phyloP scores from a whole-genome alignment of 176 grass and related monocot genomes.

The Rhynchospora pubera region DNA sequence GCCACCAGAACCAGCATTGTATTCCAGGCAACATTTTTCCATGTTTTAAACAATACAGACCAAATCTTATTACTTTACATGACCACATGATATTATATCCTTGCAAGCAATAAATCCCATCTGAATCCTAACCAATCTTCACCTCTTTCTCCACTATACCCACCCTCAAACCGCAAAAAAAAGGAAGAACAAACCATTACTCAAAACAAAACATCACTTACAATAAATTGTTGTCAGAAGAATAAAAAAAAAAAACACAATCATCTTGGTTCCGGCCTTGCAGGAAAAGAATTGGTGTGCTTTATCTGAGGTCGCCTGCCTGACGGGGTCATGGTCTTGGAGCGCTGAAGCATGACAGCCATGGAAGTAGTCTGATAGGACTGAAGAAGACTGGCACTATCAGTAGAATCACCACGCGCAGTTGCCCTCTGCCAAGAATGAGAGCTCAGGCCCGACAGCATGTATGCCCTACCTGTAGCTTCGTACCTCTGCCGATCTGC shows the following conservation, averaged over 20 bases:
- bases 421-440: slow-evolving; percentile 90
- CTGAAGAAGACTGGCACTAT: slow-evolving; percentile 60
- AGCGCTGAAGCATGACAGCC: slow-evolving; percentile 77
- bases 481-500: slow-evolving; percentile 60
- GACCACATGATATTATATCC: not conserved
- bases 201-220: slow-evolving; percentile 15
- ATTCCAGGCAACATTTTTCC: not conserved
- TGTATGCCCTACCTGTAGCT: slow-evolving; percentile 60
- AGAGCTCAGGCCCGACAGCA: slow-evolving; percentile 78
- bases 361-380: slow-evolving; percentile 82
- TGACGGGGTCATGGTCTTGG: slow-evolving; percentile 54
- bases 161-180: not conserved
- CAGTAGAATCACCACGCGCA: slow-evolving; percentile 46
- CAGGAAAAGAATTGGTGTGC: slow-evolving; percentile 70
- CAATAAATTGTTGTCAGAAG: not conserved
- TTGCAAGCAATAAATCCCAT: not conserved
- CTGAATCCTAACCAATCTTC: not conserved
- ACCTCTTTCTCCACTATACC: slow-evolving; percentile 8
- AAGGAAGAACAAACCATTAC: not conserved
- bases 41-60: not conserved
- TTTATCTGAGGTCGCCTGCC: slow-evolving; percentile 37
- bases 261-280: slow-evolving; percentile 56
- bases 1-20: not conserved
- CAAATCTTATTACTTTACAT: slow-evolving; percentile 12
- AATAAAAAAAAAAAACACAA: not conserved